Conservation (phyloP, 306 rosid species). For the Glycine soja region DNA sequence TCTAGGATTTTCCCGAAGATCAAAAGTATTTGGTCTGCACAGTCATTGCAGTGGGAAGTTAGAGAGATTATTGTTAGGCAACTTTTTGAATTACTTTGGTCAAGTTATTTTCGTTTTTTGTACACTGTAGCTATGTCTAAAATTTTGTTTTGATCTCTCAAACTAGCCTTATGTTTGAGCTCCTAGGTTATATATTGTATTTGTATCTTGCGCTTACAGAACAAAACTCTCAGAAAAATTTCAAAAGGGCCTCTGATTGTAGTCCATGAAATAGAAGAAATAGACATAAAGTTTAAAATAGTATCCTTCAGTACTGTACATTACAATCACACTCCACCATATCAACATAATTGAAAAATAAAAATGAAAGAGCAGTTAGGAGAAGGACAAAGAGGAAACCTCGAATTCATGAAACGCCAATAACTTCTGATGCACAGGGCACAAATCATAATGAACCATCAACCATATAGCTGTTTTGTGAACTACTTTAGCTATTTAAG, state of each 20-base stretch:
- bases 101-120: no score
- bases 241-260: constrained; percentile 12
- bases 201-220: no score
- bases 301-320: not conserved
- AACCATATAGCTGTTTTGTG: not conserved
- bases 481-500: not conserved
- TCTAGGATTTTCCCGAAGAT: no score
- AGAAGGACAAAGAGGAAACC: not conserved
- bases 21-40: no score
- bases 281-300: not conserved
- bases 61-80: not conserved
- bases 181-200: not conserved
- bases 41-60: no score
- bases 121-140: no score
- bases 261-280: not conserved
- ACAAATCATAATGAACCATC: not conserved
- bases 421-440: not conserved
- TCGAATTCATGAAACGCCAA: not conserved
- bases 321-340: not conserved
- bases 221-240: not conserved
- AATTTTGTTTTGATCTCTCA: not conserved
- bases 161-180: not conserved
- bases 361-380: not conserved
- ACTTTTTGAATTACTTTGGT: not conserved
- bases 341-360: constrained; percentile 1